Evolutionary conservation across 148 eudicot species (phyloP), one percentile per base, ranked within the genome.

Genomic region (Chenopodium formosanum): DNA sequence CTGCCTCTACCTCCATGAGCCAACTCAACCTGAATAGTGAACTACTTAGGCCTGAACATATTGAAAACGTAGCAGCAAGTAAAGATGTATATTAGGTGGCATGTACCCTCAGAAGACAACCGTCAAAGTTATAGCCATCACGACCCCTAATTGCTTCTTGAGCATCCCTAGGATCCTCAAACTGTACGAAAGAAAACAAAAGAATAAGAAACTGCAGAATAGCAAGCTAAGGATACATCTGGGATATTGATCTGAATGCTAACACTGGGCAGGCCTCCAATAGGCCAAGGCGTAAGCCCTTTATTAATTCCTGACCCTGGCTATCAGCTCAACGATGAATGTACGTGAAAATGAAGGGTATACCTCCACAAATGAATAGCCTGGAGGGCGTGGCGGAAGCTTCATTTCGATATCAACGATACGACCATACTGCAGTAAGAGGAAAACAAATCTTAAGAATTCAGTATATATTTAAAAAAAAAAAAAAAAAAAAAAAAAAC

Each of bases 121-220:
- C 87, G 75, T 85, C 87, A 78, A 85, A 85, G 73, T 85, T 82
- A 75, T 85, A 85, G 64, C 87, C 87, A 82, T 85, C 87, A 67
- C 84, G 87, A 47, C 87, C 87, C 75, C 87, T 78, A 23, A 78
- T 82, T 73, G 84, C 87, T 14, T 85, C 87, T 85, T 85, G 84
- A 78, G 87, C 87, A 58, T 79, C 84, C 73, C 87, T 78, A 74
- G 79, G 72, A 74, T 85, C 87, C 60, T 82, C 87, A 85, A 85
- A 85, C 87, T 85, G 48, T 62, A 67, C 75, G 44, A 79, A 60
- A 79, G 48, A 74, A 14, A 14, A 53, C 12, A 79, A 67, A 27
- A 40, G 13, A 56, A 17, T 27, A 72, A 7, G 47, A 37, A 37
- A 53, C 25, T 56, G 44, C 10, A 29, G 22, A 29, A 25, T 27